Evolutionary conservation across 352 stramenopile species (phyloP), one percentile per base, ranked within the genome.

Genomic region (Peronospora farinosa): DNA sequence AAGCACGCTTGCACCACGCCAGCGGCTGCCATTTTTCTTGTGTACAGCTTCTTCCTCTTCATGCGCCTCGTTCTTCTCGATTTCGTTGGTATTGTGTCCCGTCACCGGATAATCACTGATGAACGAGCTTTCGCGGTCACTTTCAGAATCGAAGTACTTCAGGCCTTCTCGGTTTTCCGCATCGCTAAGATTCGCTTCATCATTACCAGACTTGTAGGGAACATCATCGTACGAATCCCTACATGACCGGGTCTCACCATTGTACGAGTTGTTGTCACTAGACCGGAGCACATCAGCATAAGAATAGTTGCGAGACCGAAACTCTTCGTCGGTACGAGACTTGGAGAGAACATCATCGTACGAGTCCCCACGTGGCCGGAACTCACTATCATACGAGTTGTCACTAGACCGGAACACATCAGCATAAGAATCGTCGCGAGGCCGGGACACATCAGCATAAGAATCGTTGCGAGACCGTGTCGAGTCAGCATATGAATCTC

Each of bases 71-170:
- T 63, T 44, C 40, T 55, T 48, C 15, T 64, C 54, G 16, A 55
- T 13, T 40, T 65, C 31, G 33, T 47, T 40, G 2, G 35, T 51
- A 21, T 69, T 45, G 13, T 56, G 32, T 23, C 48, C 31, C 37
- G 57, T 53, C 40, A 61, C 32, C 12, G 58, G 54, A 39, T 57
- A 72, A 25, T 59, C 47, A 48, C 63, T 72, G 5, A 56, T 40
- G 9, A 76, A 62, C 13, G 66, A 79, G 21, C 64, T 75, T 2
- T 39, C 69, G 15, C 63, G 61, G 4, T 79, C 68, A 48, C 72
- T 79, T 40, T 79, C 69, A 0, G 72, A 71, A 46, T 83, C 68
- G 17, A 75, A 75, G 55, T 74, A 74, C 47, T 65, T 67, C 6
- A 52, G 65, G 0, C 59, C 64, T 8, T 66, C 55, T 5, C 52